A percentile compares a stretch with the other conserved stretches of the same genome.
Evolutionary conservation across 345 rosid genomes (phyloP).

Genomic region (Hibiscus mutabilis): DNA sequence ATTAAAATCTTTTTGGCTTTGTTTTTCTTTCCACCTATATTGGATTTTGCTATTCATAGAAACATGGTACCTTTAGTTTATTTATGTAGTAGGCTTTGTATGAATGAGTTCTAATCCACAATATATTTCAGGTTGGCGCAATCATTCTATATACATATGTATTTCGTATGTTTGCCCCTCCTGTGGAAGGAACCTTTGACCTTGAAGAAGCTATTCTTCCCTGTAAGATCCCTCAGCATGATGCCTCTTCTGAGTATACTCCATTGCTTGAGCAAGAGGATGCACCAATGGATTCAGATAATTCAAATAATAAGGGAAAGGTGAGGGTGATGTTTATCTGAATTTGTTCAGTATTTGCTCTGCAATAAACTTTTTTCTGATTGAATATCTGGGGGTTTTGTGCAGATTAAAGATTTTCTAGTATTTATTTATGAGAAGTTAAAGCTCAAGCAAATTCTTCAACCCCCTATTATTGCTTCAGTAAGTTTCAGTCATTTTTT

Average conservation of each 20-base stretch:
- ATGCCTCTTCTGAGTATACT: conserved; percentile 45
- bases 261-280: conserved; percentile 54
- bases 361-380: background rate
- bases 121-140: conserved; percentile 81
- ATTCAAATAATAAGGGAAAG: conserved; percentile 43
- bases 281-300: conserved; percentile 25
- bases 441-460: conserved; percentile 93
- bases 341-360: conserved; percentile 2
- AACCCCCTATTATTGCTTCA: conserved; percentile 92
- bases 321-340: conserved; percentile 27
- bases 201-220: conserved; percentile 49
- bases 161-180: conserved; percentile 87
- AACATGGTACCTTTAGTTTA: background rate
- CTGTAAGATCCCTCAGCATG: conserved; percentile 42
- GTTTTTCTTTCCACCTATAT: too few species aligned
- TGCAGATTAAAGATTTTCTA: conserved; percentile 54
- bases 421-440: conserved; percentile 62
- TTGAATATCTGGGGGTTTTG: background rate
- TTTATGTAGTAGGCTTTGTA: background rate
- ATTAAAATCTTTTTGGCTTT: background rate
- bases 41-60: background rate
- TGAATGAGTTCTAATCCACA: conserved; percentile 14
- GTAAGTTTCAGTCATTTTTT: conserved; percentile 40
- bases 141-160: conserved; percentile 93
- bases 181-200: conserved; percentile 83